Percentiles rank a stretch among this genome's conserved stretches.
Conservation (phyloP, 176 grass and related monocot genomes). For the Miscanthus lutarioriparius region DNA sequence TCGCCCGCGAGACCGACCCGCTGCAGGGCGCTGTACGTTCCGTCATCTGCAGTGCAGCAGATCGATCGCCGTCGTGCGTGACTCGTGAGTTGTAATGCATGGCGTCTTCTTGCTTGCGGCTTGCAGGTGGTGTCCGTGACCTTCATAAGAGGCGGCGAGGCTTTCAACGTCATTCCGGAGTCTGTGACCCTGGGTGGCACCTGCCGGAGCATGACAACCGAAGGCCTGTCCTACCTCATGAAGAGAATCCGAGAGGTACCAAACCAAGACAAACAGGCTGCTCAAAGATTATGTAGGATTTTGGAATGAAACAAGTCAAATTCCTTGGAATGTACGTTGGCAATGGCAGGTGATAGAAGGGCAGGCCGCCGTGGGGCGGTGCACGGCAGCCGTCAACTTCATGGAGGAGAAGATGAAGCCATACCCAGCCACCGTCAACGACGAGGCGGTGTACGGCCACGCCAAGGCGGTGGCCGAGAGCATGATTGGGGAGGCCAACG, state of each 20-base stretch:
- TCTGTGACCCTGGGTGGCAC: conserved; percentile 64
- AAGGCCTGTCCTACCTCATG: conserved; percentile 51
- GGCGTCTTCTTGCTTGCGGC: background rate
- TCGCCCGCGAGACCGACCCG: conserved; percentile 61
- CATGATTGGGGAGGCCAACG: conserved; percentile 57
- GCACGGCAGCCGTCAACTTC: conserved; percentile 52
- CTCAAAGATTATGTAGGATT: background rate
- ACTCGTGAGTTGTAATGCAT: background rate
- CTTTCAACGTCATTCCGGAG: conserved; percentile 69
- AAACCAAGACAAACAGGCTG: no score
- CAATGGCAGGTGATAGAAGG: conserved; percentile 48
- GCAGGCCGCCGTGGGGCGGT: conserved; percentile 56
- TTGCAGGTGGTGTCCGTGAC: conserved; percentile 65
- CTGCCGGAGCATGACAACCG: conserved; percentile 57
- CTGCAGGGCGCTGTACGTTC: conserved; percentile 59
- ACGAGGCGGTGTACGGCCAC: conserved; percentile 49
- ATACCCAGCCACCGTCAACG: conserved; percentile 67
- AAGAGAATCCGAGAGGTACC: conserved; percentile 62
- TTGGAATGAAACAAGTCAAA: background rate
- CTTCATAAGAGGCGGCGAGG: conserved; percentile 58
- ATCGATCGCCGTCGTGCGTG: no score
- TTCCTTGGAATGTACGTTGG: no score
- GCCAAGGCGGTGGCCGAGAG: conserved; percentile 47
- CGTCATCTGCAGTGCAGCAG: background rate
- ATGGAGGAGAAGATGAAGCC: conserved; percentile 52